These are phyloP conservation scores for Annulohypoxylon moriforme DNA, from an alignment of 495 filamentous ascomycete genomes.

Conservation along the genomic window DNA sequence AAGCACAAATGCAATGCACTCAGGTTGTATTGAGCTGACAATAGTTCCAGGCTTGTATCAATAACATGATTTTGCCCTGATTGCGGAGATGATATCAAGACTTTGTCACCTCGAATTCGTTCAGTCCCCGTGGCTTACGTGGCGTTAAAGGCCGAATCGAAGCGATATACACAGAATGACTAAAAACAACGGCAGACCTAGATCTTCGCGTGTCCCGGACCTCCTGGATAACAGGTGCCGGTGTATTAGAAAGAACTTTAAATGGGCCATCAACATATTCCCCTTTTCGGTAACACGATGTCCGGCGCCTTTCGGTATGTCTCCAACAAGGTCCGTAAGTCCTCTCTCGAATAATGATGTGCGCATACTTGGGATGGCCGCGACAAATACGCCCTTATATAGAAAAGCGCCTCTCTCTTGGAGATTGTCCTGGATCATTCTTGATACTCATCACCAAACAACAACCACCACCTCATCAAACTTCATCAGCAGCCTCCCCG, in stretches of 20 bases:
- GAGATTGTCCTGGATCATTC: neutral
- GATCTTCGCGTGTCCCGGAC: constrained; percentile 38
- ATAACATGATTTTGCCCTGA: neutral
- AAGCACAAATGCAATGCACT: neutral
- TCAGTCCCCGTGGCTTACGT: neutral
- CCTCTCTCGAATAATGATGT: neutral
- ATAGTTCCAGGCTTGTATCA: neutral
- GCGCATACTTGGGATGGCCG: neutral
- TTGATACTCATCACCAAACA: constrained; percentile 1
- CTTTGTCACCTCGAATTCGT: neutral
- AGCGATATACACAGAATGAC: neutral
- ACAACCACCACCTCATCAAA: neutral
- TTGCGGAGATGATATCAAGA: neutral
- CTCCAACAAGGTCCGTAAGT: constrained; percentile 61
- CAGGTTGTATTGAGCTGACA: neutral
- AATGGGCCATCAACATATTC: constrained; percentile 24
- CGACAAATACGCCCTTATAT: constrained; percentile 38
- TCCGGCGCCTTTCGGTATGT: constrained; percentile 57
- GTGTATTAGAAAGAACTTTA: constrained; percentile 20
- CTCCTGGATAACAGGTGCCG: constrained; percentile 32
- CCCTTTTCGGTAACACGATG: constrained; percentile 43
- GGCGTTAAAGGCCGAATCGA: neutral
- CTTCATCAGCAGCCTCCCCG: neutral
- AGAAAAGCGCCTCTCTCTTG: constrained; percentile 25
- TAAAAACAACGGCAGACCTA: neutral